A percentile compares a stretch with the other conserved stretches of the same genome.
Evolutionary conservation across 495 filamentous ascomycete genomes (phyloP).

Genomic region (Hyaloscypha hepaticicola): DNA sequence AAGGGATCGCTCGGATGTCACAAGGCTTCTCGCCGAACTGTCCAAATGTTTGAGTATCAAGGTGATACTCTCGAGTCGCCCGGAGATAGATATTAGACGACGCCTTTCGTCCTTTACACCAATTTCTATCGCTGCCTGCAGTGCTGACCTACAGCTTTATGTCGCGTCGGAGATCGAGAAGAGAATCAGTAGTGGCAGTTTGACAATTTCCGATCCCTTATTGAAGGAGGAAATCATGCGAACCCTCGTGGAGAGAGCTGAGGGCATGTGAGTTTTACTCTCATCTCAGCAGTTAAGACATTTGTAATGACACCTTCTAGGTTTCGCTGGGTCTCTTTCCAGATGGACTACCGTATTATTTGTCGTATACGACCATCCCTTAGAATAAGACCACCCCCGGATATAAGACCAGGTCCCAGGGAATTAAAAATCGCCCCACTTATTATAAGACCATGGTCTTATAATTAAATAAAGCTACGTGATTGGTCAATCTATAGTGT

Average conservation of each 20-base stretch:
- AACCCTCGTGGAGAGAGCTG: conserved; percentile 32
- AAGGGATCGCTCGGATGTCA: conserved; percentile 16
- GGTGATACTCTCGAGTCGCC: conserved; percentile 31
- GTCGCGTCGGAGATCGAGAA: conserved; percentile 38
- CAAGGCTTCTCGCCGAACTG: conserved; percentile 19
- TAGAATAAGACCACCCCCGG: too few species aligned
- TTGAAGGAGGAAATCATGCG: conserved; percentile 38
- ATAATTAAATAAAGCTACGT: too few species aligned
- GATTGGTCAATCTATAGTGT: too few species aligned
- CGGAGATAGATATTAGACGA: conserved; percentile 28
- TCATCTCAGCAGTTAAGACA: background rate
- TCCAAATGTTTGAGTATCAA: conserved; percentile 22
- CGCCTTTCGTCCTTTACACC: conserved; percentile 27
- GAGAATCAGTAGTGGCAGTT: conserved; percentile 24
- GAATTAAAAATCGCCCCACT: too few species aligned
- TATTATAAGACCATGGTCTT: too few species aligned
- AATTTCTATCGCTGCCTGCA: conserved; percentile 35
- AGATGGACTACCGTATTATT: conserved; percentile 35
- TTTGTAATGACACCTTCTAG: conserved; percentile 21
- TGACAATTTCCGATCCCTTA: conserved; percentile 27
- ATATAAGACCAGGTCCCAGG: too few species aligned
- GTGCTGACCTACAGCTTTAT: conserved; percentile 36
- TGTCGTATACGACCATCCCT: too few species aligned
- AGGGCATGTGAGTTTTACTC: conserved; percentile 32
- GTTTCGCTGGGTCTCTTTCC: conserved; percentile 45